These are phyloP conservation scores for Mesembryanthemum crystallinum DNA, from an alignment of 148 eudicot genomes.

Conservation along the genomic window DNA sequence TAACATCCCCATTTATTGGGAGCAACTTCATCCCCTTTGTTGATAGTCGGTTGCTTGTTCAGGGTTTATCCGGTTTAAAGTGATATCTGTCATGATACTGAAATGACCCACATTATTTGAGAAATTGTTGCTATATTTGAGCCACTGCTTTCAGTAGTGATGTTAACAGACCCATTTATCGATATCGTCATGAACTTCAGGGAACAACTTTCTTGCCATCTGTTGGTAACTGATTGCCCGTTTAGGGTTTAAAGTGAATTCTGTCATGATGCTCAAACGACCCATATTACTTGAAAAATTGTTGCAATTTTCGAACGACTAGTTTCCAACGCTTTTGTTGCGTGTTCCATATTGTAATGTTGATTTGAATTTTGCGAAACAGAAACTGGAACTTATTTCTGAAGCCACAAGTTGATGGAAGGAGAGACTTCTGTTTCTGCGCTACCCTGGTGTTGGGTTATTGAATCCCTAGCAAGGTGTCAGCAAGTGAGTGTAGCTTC, in stretches of 20 bases:
- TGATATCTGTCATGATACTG: not conserved
- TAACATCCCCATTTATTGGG: too few relatives aligned
- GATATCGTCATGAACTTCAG: too few relatives aligned
- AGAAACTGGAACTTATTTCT: not conserved
- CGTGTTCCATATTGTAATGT: not conserved
- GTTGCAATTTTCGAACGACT: not conserved
- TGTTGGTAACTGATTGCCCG: not conserved
- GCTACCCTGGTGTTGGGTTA: constrained; percentile 59
- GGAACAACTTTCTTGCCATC: not conserved
- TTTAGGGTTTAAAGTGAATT: not conserved
- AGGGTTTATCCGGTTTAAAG: not conserved
- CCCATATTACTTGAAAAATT: not conserved
- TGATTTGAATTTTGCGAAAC: not conserved
- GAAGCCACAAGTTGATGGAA: constrained; percentile 18
- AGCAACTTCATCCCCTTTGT: not conserved
- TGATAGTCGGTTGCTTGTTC: not conserved
- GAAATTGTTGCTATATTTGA: too few relatives aligned
- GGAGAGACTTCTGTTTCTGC: constrained; percentile 29
- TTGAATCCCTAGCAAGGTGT: constrained; percentile 65
- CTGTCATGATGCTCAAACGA: not conserved
- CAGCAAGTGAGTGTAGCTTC: constrained; percentile 41
- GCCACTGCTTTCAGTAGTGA: too few relatives aligned
- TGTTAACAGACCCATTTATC: too few relatives aligned
- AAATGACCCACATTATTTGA: not conserved
- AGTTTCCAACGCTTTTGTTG: not conserved